phyloP scores from a whole-genome alignment of 345 rosid species.

The Pseudoturritis turrita region DNA sequence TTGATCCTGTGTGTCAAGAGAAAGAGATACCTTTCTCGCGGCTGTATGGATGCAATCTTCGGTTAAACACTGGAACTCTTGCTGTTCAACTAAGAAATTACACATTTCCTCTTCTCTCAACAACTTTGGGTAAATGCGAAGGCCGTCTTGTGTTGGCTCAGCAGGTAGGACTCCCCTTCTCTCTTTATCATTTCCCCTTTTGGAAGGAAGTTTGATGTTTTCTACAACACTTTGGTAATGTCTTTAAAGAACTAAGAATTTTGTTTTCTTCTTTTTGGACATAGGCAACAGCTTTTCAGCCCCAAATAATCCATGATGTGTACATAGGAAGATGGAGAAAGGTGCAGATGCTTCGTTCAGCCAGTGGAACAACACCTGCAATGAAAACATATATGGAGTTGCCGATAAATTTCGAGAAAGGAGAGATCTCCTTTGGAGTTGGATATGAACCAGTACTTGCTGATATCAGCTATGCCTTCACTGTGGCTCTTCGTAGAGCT shows the following conservation, averaged over 20 bases:
- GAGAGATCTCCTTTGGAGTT: constrained; percentile 74
- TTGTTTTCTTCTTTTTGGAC: constrained; percentile 22
- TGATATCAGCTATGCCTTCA: constrained; percentile 90
- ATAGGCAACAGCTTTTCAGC: constrained; percentile 94
- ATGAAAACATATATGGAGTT: constrained; percentile 81
- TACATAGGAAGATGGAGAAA: constrained; percentile 95
- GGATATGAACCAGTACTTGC: constrained; percentile 93
- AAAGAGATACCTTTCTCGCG: constrained; percentile 81
- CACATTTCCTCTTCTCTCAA: constrained; percentile 77
- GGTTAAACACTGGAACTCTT: constrained; percentile 56
- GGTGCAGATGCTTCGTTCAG: constrained; percentile 88
- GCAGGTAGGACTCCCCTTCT: constrained; percentile 49
- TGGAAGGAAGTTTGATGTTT: no score
- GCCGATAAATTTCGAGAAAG: constrained; percentile 73
- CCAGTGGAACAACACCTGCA: constrained; percentile 91
- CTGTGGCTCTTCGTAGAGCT: constrained; percentile 96
- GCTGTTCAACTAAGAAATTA: constrained; percentile 69
- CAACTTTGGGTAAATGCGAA: constrained; percentile 73
- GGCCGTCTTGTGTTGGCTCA: constrained; percentile 88
- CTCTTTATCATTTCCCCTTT: neutral
- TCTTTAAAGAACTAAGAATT: no score
- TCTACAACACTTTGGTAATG: no score
- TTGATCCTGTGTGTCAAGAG: constrained; percentile 69
- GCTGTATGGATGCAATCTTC: constrained; percentile 76
- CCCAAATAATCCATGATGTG: constrained; percentile 83